These are phyloP conservation scores for Mortierella sp. DNA, from an alignment of 371 early-diverging fungal species.

Conservation along the genomic window DNA sequence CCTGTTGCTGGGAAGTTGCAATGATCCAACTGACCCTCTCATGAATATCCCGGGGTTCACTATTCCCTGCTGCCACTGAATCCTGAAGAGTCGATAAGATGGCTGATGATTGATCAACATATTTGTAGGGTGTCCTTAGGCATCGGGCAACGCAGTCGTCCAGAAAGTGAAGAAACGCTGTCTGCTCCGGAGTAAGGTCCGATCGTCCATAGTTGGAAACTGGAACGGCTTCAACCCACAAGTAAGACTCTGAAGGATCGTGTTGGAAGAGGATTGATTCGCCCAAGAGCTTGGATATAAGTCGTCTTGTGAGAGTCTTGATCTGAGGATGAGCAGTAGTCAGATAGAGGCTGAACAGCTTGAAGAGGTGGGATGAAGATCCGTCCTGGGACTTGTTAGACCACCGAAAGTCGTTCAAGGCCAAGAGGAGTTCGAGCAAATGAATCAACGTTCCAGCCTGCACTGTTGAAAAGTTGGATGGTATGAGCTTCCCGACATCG, in stretches of 20 bases:
- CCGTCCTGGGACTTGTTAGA: conserved; percentile 60
- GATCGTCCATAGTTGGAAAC: conserved; percentile 34
- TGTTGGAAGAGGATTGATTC: conserved; percentile 75
- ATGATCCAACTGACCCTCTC: conserved; percentile 20
- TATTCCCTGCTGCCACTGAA: conserved; percentile 7
- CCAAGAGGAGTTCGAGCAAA: conserved; percentile 68
- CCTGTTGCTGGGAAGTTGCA: conserved; percentile 29
- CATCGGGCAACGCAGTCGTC: conserved; percentile 73
- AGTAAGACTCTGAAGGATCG: conserved; percentile 65
- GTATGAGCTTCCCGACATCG: conserved; percentile 81
- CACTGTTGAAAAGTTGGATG: conserved; percentile 66
- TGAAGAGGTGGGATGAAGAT: conserved; percentile 68
- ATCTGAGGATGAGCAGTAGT: conserved; percentile 63
- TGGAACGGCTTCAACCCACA: conserved; percentile 74
- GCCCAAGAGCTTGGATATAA: conserved; percentile 62
- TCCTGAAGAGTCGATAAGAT: conserved; percentile 51
- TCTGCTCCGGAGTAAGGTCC: conserved; percentile 54
- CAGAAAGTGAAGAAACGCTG: conserved; percentile 65
- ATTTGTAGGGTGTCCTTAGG: conserved; percentile 67
- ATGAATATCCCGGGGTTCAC: conserved; percentile 5
- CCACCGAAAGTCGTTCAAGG: conserved; percentile 77
- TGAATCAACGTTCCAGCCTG: conserved; percentile 67
- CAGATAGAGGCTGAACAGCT: conserved; percentile 67
- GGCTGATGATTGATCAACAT: conserved; percentile 65
- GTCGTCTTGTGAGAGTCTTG: conserved; percentile 58